A percentile compares a stretch with the other conserved stretches of the same genome.
phyloP scores from a whole-genome alignment of 1,284 basidiomycete species.

The Heterobasidion annosum region DNA sequence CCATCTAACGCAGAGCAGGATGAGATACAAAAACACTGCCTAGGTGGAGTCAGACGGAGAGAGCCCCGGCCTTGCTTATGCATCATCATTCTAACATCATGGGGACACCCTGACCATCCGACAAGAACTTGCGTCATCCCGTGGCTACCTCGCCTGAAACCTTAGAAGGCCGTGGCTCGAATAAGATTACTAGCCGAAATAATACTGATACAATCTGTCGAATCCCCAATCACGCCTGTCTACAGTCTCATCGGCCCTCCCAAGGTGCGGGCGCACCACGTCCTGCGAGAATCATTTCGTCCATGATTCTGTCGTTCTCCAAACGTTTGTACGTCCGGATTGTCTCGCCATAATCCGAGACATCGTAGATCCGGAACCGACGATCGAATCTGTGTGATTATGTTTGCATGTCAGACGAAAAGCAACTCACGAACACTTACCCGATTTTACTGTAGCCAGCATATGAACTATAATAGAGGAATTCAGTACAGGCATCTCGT shows the following conservation, averaged over 20 bases:
- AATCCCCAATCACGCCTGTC: too few relatives aligned
- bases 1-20: too few relatives aligned
- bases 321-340: slow-evolving; percentile 87
- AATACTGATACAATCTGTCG: too few relatives aligned
- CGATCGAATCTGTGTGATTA: slow-evolving; percentile 68
- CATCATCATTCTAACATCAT: too few relatives aligned
- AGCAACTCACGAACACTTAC: slow-evolving; percentile 23
- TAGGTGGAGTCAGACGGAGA: too few relatives aligned
- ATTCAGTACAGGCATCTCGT: slow-evolving; percentile 2
- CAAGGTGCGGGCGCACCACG: slow-evolving; percentile 17
- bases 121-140: too few relatives aligned
- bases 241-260: not conserved
- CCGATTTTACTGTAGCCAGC: slow-evolving; percentile 78
- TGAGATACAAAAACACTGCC: too few relatives aligned
- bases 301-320: slow-evolving; percentile 63
- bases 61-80: too few relatives aligned
- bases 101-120: too few relatives aligned
- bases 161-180: too few relatives aligned
- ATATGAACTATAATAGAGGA: slow-evolving; percentile 49
- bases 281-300: slow-evolving; percentile 56
- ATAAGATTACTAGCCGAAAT: too few relatives aligned
- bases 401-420: not conserved
- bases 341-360: slow-evolving; percentile 84
- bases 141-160: too few relatives aligned
- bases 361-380: slow-evolving; percentile 80